phyloP scores from a whole-genome alignment of 2,329 filamentous ascomycete genomes.

The Cercospora sesami region DNA sequence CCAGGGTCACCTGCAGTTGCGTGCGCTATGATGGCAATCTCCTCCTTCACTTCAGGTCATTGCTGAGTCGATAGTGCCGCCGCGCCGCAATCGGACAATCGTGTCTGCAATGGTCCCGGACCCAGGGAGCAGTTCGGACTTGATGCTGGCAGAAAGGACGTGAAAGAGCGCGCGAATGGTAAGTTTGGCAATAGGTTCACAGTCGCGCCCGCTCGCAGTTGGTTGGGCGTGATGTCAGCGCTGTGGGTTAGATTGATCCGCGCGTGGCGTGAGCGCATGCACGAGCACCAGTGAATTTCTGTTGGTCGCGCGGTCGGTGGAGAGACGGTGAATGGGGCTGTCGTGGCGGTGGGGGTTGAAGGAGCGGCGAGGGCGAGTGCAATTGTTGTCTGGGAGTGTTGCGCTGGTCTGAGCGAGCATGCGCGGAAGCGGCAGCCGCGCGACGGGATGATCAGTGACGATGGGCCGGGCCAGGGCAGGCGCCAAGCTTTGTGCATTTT shows the following conservation, averaged over 20 bases:
- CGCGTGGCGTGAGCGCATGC: background rate
- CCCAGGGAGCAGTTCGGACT: background rate
- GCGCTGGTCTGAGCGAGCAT: conserved; percentile 2
- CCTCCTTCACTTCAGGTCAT: conserved; percentile 27
- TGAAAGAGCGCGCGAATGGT: background rate
- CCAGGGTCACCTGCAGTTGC: conserved; percentile 21
- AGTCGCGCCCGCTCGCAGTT: conserved; percentile 5
- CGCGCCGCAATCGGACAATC: conserved; percentile 7
- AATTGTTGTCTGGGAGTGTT: background rate
- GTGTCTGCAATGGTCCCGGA: background rate
- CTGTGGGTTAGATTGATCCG: background rate
- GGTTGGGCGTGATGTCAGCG: conserved; percentile 10
- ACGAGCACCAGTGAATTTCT: background rate
- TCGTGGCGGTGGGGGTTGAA: background rate
- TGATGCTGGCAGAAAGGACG: background rate
- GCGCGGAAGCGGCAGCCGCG: conserved; percentile 1
- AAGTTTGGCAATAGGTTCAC: background rate
- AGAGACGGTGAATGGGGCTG: background rate
- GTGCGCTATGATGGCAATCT: conserved; percentile 33
- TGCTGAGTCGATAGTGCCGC: conserved; percentile 14
- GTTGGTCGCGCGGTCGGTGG: background rate
- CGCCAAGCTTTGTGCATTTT: conserved; percentile 2
- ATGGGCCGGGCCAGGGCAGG: background rate
- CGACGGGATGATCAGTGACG: conserved; percentile 6
- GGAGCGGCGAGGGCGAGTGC: conserved; percentile 4